phyloP scores from a whole-genome alignment of 1,284 basidiomycete species.

The Tilletia walkeri region DNA sequence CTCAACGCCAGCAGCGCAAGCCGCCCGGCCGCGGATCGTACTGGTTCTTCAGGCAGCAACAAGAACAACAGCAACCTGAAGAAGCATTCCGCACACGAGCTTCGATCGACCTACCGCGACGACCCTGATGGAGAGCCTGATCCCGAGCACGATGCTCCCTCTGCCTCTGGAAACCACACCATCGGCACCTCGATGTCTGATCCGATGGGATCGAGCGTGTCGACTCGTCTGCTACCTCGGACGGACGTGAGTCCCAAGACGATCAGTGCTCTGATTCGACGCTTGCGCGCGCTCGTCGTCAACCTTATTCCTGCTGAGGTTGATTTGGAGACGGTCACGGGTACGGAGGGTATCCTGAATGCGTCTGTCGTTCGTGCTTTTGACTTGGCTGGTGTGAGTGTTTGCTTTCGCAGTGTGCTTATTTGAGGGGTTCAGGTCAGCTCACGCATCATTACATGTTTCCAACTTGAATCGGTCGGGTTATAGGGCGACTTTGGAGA shows the following conservation, averaged over 20 bases:
- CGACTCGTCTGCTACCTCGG: constrained; percentile 2
- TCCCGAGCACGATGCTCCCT: background rate
- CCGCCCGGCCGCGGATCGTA: too few species aligned
- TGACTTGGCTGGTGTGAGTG: constrained; percentile 26
- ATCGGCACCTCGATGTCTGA: background rate
- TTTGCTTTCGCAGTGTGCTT: background rate
- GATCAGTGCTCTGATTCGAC: constrained; percentile 37
- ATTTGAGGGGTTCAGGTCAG: too few species aligned
- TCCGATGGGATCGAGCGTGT: background rate
- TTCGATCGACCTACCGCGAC: constrained; percentile 3
- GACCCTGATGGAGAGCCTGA: background rate
- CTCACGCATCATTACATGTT: background rate
- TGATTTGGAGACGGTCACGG: constrained; percentile 36
- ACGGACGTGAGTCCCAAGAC: constrained; percentile 27
- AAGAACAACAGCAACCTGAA: constrained; percentile 1
- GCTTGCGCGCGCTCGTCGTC: constrained; percentile 33
- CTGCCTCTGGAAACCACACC: background rate
- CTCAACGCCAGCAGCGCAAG: too few species aligned
- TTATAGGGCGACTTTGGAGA: constrained; percentile 37
- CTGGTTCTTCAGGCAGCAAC: background rate
- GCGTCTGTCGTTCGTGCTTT: constrained; percentile 34
- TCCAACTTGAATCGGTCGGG: background rate
- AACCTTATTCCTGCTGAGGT: constrained; percentile 39
- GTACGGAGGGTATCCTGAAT: constrained; percentile 35
- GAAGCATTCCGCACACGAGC: constrained; percentile 5